Evolutionary conservation across 2,329 filamentous ascomycete species (phyloP).

Genomic region (Beauveria scarabaeidicola): DNA sequence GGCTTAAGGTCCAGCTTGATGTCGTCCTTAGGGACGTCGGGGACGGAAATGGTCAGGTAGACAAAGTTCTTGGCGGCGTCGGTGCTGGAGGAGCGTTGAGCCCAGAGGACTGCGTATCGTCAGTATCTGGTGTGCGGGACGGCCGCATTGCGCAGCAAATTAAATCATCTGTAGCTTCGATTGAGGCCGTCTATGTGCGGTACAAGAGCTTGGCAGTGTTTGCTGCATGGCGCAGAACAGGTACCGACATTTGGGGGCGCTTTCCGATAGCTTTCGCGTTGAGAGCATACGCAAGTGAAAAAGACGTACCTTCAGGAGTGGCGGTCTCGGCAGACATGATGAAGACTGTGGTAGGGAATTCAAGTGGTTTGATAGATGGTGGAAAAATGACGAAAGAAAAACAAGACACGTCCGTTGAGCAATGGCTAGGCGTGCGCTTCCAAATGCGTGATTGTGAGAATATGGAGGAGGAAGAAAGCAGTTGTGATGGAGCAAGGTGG

Average conservation of each 20-base stretch:
- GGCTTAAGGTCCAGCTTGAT: slow-evolving; percentile 79
- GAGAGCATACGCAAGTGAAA: background rate
- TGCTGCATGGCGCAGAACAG: background rate
- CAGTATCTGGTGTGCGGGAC: background rate
- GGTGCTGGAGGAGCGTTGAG: slow-evolving; percentile 78
- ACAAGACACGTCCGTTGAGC: slow-evolving; percentile 5
- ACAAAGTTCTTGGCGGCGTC: slow-evolving; percentile 87
- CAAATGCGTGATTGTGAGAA: background rate
- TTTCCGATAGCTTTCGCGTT: background rate
- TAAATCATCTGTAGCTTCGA: background rate
- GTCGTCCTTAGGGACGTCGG: slow-evolving; percentile 69
- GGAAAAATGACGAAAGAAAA: background rate
- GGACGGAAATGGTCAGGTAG: slow-evolving; percentile 83
- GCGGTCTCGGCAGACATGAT: slow-evolving; percentile 21
- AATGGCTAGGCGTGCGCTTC: slow-evolving; percentile 3
- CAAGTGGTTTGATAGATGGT: slow-evolving; percentile 7
- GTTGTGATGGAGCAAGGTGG: slow-evolving; percentile 2
- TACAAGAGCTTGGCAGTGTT: background rate
- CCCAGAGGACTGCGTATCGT: slow-evolving; percentile 71
- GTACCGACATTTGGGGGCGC: background rate
- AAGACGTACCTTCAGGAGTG: slow-evolving; percentile 31
- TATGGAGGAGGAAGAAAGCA: background rate
- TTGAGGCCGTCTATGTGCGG: background rate
- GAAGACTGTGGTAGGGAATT: slow-evolving; percentile 8
- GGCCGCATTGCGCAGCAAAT: background rate